A percentile compares a stretch with the other conserved stretches of the same genome.
These are phyloP conservation scores for Saccharum officinarum DNA, from an alignment of 176 grass and related monocot genomes.

Conservation along the genomic window DNA sequence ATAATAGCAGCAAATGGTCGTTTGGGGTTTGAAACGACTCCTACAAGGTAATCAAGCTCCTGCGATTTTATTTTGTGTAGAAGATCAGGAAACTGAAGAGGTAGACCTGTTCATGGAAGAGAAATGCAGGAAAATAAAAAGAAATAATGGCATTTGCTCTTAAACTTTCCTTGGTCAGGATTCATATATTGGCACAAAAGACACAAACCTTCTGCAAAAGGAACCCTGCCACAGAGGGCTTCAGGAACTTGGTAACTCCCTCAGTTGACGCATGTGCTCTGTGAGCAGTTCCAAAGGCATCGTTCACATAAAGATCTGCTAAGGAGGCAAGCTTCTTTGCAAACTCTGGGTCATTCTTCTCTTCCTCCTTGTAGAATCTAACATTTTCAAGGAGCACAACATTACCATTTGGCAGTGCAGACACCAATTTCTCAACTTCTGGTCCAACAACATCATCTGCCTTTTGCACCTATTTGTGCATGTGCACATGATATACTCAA, in stretches of 20 bases:
- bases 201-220: constrained; percentile 53
- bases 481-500: background rate
- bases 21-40: constrained; percentile 50
- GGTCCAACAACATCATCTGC: constrained; percentile 53
- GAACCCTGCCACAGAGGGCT: constrained; percentile 55
- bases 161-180: background rate
- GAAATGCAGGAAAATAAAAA: background rate
- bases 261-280: constrained; percentile 57
- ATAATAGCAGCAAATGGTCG: constrained; percentile 53
- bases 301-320: constrained; percentile 54
- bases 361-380: constrained; percentile 60
- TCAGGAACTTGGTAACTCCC: constrained; percentile 55
- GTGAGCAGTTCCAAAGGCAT: constrained; percentile 61
- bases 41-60: constrained; percentile 67
- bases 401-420: constrained; percentile 42
- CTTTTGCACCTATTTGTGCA: constrained; percentile 42
- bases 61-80: constrained; percentile 7
- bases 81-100: background rate
- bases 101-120: background rate
- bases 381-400: constrained; percentile 60
- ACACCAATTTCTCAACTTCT: constrained; percentile 53
- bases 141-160: background rate
- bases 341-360: constrained; percentile 59
- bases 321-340: constrained; percentile 56
- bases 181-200: background rate